phyloP scores from a whole-genome alignment of 1,284 basidiomycete genomes.

The Apiotrichum siamense region DNA sequence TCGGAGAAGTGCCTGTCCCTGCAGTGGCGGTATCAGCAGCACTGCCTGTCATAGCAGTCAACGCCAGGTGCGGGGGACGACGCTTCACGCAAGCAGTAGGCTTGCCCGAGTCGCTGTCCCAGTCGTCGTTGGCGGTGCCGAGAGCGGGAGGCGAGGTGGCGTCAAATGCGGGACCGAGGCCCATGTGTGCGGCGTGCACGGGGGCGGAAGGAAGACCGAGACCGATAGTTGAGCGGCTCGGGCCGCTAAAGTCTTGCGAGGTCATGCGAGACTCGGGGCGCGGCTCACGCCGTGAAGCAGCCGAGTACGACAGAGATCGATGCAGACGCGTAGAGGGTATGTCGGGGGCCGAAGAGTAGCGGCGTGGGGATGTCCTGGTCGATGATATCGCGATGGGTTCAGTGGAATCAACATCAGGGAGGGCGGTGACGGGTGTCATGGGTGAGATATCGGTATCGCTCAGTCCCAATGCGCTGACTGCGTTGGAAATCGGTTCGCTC shows the following conservation, averaged over 20 bases:
- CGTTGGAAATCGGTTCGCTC: neutral
- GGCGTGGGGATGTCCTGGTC: neutral
- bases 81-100: neutral
- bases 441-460: neutral
- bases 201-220: neutral
- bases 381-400: neutral
- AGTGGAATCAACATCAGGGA: neutral
- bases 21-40: neutral
- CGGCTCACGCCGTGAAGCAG: neutral
- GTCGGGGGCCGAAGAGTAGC: neutral
- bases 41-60: slow-evolving; percentile 7
- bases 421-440: neutral
- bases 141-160: neutral
- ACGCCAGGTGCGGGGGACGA: neutral
- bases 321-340: neutral
- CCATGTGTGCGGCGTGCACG: neutral
- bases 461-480: neutral
- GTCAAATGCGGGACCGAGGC: slow-evolving; percentile 7
- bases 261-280: neutral
- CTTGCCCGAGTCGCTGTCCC: slow-evolving; percentile 16
- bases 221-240: neutral
- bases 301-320: slow-evolving; percentile 1
- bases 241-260: neutral
- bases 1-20: neutral
- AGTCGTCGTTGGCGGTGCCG: neutral